These are phyloP conservation scores for Capillidium rhysosporum DNA, from an alignment of 371 early-diverging fungal genomes.

Conservation along the genomic window DNA sequence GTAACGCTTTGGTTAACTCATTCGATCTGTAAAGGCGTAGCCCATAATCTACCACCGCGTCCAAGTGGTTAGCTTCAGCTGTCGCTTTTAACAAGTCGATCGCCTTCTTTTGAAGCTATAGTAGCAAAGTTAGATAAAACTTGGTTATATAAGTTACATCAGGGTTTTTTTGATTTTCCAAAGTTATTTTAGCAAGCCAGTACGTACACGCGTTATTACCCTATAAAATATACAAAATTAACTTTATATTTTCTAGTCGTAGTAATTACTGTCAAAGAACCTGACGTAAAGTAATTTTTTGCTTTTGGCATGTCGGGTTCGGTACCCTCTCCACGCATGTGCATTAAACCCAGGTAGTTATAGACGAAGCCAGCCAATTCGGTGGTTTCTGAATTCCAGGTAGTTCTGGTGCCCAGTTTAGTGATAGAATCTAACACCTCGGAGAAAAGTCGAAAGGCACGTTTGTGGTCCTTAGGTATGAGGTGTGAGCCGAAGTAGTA, in stretches of 20 bases:
- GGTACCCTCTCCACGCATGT: conserved; percentile 83
- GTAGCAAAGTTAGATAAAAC: not conserved
- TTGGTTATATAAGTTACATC: not conserved
- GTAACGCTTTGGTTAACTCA: conserved; percentile 8
- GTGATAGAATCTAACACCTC: conserved; percentile 12
- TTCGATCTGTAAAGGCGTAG: not conserved
- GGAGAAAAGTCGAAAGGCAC: conserved; percentile 31
- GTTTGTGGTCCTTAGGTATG: conserved; percentile 35
- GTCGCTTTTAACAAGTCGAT: conserved; percentile 20
- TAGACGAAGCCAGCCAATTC: conserved; percentile 43
- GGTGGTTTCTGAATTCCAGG: conserved; percentile 8
- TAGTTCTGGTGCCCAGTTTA: conserved; percentile 12
- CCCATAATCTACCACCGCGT: not conserved
- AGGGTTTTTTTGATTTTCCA: not conserved
- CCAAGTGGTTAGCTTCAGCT: conserved; percentile 18
- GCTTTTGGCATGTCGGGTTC: conserved; percentile 31
- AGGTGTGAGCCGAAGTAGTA: conserved; percentile 58
- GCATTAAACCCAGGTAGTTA: conserved; percentile 67
- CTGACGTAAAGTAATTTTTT: conserved; percentile 48
- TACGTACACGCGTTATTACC: not conserved
- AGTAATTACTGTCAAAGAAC: conserved; percentile 28
- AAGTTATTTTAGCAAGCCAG: not conserved
- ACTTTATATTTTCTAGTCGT: too few relatives aligned
- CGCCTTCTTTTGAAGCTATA: not conserved
- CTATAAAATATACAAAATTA: too few relatives aligned